Base-by-base conservation (phyloP, 2,329 filamentous ascomycete species). In the Colletotrichum truncatum region DNA sequence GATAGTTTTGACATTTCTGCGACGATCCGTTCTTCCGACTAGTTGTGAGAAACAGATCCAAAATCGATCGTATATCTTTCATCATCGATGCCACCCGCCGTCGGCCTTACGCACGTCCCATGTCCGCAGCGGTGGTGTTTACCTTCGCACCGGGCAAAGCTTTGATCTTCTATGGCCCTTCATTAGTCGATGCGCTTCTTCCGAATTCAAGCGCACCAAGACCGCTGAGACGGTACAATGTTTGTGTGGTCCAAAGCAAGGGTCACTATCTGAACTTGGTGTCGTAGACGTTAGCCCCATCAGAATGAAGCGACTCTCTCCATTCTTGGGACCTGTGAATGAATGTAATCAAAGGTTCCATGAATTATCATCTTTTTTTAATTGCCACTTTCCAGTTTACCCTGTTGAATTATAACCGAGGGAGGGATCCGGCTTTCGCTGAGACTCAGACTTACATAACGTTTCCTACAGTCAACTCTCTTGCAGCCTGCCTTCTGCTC, bases 131-230 rank as follows among this genome's bases (percentile, higher is more conserved):
- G 28, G 32, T 38, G 23, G 18, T 39, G 34, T 54, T 41, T 54
- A 23, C 25, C 32, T 9, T 52, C 48, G 38, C 38, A 32, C 48
- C 51, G 34, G 3, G n/a, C 34, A 14, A 9, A 54, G 36, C 51
- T 54, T 26, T 54, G 36, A 32, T 36, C 34, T 55, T 55, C 52
- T 28, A 43, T 36, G 34, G 34, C 26, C 52, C 52, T 55, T 55
- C 52, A 25, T 9, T 55, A 38, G 52, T 30, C 52, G 38, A 38
- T 55, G 52, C 52, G 30, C 32, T 28, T 11, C 8, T n/a, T 38
- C 51, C 11, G 34, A 28, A 49, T 30, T 30, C 16, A 26, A 3
- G 28, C 46, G 11, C 26, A 34, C n/a, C n/a, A n/a, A n/a, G n/a
- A n/a, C n/a, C n/a, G n/a, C n/a, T 39, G 36, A 49, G 25, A n/a